Percentiles rank a stretch among this genome's conserved stretches.
Evolutionary conservation across 2,329 filamentous ascomycete species (phyloP).

Genomic region (Fusarium clavum): DNA sequence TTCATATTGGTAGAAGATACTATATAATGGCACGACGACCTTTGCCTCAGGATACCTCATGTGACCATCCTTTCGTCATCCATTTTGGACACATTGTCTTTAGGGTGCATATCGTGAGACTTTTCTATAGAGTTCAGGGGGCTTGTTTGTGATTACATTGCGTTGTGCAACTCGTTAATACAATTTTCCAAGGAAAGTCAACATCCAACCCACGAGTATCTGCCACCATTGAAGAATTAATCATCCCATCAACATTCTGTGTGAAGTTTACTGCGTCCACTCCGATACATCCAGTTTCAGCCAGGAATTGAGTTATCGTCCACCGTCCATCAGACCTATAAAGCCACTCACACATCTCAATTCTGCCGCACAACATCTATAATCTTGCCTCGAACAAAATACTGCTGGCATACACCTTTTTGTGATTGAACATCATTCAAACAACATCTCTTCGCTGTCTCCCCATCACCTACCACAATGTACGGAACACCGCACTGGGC

Average conservation of each 20-base stretch:
- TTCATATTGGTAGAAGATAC: neutral
- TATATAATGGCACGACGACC: neutral
- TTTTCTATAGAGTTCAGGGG: neutral
- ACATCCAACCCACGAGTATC: neutral
- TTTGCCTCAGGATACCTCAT: neutral
- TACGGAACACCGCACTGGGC: neutral
- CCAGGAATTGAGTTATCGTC: too few relatives aligned
- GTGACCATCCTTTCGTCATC: neutral
- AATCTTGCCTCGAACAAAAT: too few relatives aligned
- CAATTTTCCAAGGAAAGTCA: neutral
- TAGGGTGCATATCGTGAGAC: neutral
- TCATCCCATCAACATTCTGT: neutral
- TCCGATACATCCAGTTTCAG: neutral
- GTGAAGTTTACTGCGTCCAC: neutral
- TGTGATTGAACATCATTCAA: neutral
- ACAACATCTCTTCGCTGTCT: neutral
- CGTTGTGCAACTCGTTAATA: neutral
- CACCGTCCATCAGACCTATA: neutral
- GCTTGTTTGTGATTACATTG: neutral
- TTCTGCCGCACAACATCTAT: neutral
- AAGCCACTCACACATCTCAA: neutral
- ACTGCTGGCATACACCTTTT: neutral
- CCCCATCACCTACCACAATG: neutral
- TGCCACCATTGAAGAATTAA: too few relatives aligned
- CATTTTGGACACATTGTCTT: neutral